phyloP scores from a whole-genome alignment of 352 stramenopile species.

The Globisporangium iwayamae region DNA sequence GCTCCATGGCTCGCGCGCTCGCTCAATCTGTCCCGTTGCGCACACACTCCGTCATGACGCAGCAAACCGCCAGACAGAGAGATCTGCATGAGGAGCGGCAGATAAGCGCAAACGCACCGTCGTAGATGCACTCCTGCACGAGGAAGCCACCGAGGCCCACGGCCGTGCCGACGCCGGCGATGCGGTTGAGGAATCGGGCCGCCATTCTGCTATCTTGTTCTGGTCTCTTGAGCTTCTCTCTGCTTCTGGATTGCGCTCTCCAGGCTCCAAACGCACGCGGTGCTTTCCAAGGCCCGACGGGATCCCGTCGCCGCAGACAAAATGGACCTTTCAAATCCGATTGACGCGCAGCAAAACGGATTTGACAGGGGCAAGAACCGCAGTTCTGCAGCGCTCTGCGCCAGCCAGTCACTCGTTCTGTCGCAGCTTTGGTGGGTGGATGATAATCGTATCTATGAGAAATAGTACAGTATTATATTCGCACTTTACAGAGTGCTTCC shows the following conservation, averaged over 20 bases:
- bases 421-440: background rate
- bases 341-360: background rate
- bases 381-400: background rate
- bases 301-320: too few relatives aligned
- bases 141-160: constrained; percentile 66
- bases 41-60: constrained; percentile 2
- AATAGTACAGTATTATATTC: too few relatives aligned
- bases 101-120: constrained; percentile 24
- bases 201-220: constrained; percentile 36
- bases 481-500: background rate
- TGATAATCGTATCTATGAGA: too few relatives aligned
- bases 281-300: too few relatives aligned
- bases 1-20: background rate
- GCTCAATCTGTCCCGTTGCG: background rate
- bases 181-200: constrained; percentile 69
- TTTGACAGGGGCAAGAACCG: background rate
- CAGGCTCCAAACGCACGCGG: too few relatives aligned
- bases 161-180: constrained; percentile 50
- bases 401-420: background rate
- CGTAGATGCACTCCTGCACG: constrained; percentile 80
- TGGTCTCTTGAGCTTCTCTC: constrained; percentile 5
- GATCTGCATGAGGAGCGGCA: background rate
- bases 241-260: constrained; percentile 1
- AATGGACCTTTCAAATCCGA: background rate
- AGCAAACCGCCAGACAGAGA: background rate